A percentile compares a stretch with the other conserved stretches of the same genome.
Conservation (phyloP, 768 basidiomycete species). For the Myochromella boudieri region DNA sequence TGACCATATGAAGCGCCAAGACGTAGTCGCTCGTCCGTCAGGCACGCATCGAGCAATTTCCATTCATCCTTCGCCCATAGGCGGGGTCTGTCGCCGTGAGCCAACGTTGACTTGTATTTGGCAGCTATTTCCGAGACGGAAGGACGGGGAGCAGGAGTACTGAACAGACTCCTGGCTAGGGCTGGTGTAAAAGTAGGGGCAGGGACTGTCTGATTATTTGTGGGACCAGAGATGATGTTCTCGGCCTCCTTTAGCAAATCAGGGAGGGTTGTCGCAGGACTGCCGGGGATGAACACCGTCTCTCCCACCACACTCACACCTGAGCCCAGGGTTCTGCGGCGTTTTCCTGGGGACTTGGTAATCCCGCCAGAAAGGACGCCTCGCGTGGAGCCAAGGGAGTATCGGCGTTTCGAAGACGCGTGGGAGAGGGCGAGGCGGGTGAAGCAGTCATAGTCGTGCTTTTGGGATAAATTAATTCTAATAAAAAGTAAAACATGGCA, state of each 20-base stretch:
- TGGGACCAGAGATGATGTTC: conserved; percentile 28
- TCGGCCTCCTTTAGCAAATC: conserved; percentile 63
- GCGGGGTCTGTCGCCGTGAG: too few relatives aligned
- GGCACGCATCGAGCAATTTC: conserved; percentile 77
- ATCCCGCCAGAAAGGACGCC: conserved; percentile 24
- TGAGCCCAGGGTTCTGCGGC: conserved; percentile 16
- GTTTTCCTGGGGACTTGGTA: conserved; percentile 21
- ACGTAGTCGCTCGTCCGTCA: conserved; percentile 67
- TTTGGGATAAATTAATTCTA: conserved; percentile 2
- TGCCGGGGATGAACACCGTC: conserved; percentile 53
- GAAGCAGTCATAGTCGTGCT: conserved; percentile 89
- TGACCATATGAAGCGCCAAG: too few relatives aligned
- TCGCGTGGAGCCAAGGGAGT: conserved; percentile 20
- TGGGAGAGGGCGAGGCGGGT: conserved; percentile 44
- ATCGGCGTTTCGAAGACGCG: conserved; percentile 26
- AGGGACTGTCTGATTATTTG: background rate
- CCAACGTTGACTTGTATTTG: background rate
- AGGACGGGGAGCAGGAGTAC: conserved; percentile 23
- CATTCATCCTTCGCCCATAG: conserved; percentile 78
- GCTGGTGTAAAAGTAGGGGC: background rate
- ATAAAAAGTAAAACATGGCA: background rate
- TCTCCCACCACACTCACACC: conserved; percentile 48
- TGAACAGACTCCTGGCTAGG: conserved; percentile 22
- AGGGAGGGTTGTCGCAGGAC: conserved; percentile 51
- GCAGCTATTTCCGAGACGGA: background rate